Evolutionary conservation across 768 basidiomycete species (phyloP).

Genomic region (Pilatotrama ljubarskyi): DNA sequence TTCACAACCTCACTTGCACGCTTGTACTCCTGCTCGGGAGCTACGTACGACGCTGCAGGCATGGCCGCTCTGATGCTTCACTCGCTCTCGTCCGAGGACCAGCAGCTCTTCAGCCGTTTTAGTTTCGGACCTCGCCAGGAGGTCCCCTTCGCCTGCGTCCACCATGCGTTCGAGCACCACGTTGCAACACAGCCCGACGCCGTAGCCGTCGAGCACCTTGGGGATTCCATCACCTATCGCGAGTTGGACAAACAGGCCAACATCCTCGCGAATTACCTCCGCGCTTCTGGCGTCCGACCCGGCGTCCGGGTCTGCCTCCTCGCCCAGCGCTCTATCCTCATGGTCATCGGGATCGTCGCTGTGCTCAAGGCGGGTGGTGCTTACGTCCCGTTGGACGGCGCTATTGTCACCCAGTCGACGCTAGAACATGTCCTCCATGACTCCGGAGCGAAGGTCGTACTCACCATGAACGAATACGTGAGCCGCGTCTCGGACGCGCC

Average conservation of each 20-base stretch:
- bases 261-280: conserved; percentile 46
- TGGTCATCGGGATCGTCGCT: conserved; percentile 55
- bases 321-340: conserved; percentile 52
- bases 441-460: conserved; percentile 43
- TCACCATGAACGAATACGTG: conserved; percentile 37
- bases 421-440: conserved; percentile 52
- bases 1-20: conserved; percentile 1
- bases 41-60: conserved; percentile 5
- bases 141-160: conserved; percentile 49
- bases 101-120: conserved; percentile 44
- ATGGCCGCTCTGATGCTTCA: conserved; percentile 20
- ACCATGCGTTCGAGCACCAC: conserved; percentile 55
- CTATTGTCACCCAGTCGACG: conserved; percentile 55
- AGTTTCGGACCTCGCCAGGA: conserved; percentile 42
- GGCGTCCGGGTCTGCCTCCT: conserved; percentile 57
- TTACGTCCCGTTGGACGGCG: conserved; percentile 61
- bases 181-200: conserved; percentile 42
- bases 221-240: conserved; percentile 48
- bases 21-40: conserved; percentile 1
- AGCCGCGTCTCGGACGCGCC: conserved; percentile 23
- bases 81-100: conserved; percentile 42
- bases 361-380: conserved; percentile 58
- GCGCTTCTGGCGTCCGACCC: conserved; percentile 42
- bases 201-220: conserved; percentile 50
- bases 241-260: conserved; percentile 52